Conservation (phyloP, 768 basidiomycete species). For the Hydnomerulius pinastri region DNA sequence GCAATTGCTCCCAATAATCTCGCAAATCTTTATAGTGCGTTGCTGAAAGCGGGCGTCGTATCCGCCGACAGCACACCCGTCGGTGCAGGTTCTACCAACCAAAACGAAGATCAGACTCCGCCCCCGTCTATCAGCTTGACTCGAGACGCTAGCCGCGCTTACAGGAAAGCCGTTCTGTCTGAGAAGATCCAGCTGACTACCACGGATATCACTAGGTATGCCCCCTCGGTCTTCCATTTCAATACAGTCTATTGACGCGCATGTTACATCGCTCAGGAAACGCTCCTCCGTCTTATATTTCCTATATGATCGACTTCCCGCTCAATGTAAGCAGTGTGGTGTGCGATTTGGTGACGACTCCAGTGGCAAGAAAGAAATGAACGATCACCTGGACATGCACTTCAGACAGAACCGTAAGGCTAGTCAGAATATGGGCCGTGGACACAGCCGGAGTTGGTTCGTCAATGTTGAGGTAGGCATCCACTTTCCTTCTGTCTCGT, state of each 20-base stretch:
- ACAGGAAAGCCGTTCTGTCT: conserved; percentile 60
- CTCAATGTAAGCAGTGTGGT: conserved; percentile 94
- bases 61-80: conserved; percentile 53
- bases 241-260: no score
- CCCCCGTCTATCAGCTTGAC: conserved; percentile 37
- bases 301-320: conserved; percentile 71
- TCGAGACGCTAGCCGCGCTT: conserved; percentile 54
- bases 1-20: conserved; percentile 41
- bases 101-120: conserved; percentile 28
- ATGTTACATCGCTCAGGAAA: conserved; percentile 21
- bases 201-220: conserved; percentile 73
- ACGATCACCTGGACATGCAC: conserved; percentile 95
- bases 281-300: conserved; percentile 63
- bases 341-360: conserved; percentile 77
- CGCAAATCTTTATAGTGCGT: conserved; percentile 60
- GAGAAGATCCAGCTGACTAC: conserved; percentile 64
- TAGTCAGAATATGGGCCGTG: conserved; percentile 75
- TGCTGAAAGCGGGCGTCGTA: conserved; percentile 81
- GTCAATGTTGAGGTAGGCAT: conserved; percentile 72
- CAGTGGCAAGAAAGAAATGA: conserved; percentile 72
- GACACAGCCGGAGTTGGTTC: conserved; percentile 91
- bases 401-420: conserved; percentile 90
- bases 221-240: conserved; percentile 1
- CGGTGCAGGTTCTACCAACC: conserved; percentile 44
- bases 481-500: conserved; percentile 1